Evolutionary conservation across 169 alveolate species (phyloP).

Genomic region (Cryptosporidium sp.): DNA sequence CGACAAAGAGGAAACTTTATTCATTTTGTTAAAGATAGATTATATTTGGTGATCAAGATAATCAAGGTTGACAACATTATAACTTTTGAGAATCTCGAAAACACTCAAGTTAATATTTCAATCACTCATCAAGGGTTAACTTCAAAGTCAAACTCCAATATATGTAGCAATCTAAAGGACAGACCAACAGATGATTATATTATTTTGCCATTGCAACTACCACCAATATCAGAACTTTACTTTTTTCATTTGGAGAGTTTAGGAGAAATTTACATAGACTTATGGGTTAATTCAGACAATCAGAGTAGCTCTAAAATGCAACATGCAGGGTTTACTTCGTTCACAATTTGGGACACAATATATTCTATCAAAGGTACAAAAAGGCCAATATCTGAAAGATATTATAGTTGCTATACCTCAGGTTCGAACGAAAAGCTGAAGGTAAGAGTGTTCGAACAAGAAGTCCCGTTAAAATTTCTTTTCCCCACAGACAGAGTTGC

Average conservation of each 20-base stretch:
- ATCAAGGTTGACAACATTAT: slow-evolving; percentile 44
- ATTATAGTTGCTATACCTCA: slow-evolving; percentile 20
- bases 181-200: slow-evolving; percentile 29
- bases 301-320: slow-evolving; percentile 5
- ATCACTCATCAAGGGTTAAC: slow-evolving; percentile 72
- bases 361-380: slow-evolving; percentile 52
- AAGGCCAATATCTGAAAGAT: slow-evolving; percentile 51
- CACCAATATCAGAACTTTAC: slow-evolving; percentile 58
- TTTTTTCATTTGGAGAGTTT: slow-evolving; percentile 63
- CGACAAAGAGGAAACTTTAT: slow-evolving; percentile 60
- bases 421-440: slow-evolving; percentile 52
- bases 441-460: slow-evolving; percentile 55
- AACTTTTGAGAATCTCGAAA: slow-evolving; percentile 57
- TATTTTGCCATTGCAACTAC: slow-evolving; percentile 55
- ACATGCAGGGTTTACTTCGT: slow-evolving; percentile 74
- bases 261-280: slow-evolving; percentile 54
- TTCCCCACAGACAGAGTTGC: slow-evolving; percentile 74
- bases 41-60: slow-evolving; percentile 43
- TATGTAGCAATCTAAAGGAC: background rate
- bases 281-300: slow-evolving; percentile 60
- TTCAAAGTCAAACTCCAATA: slow-evolving; percentile 10
- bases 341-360: slow-evolving; percentile 72
- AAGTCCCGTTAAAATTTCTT: slow-evolving; percentile 37
- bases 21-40: slow-evolving; percentile 59
- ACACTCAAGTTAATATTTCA: slow-evolving; percentile 37